Evolutionary conservation across 306 rosid genomes (phyloP), one percentile per base, ranked within the genome.

Genomic region (Notholithocarpus densiflorus): DNA sequence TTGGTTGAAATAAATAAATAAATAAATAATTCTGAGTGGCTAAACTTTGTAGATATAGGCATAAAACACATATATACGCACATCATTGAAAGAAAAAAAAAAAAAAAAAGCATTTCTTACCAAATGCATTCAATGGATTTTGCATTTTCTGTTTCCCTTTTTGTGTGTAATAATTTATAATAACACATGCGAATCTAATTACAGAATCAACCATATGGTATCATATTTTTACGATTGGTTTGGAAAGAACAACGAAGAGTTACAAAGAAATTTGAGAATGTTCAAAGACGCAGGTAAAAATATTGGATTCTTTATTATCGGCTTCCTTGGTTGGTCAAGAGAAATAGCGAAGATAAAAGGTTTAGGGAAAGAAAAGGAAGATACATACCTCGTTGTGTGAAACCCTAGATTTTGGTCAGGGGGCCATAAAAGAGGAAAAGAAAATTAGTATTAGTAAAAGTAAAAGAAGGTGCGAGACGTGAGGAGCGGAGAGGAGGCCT

Each of bases 371-470:
- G n/a, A 56, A 66, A 75, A 40, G 21, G 27, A 18, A 5, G 51
- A 21, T 53, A 61, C 82, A 74, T 45, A 24, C 29, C 19, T 24
- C 43, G 32, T 70, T 37, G n/a, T 9, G 62, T 68, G 62, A 59
- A 77, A 72, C 69, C 79, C 82, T 65, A 78, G 80, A 69, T 34
- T 34, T 75, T 79, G 60, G 75, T 54, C 70, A 37, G 48, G 75
- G 18, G 84, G 75, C 83, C 87, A 76, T 78, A 75, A 29, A 24
- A 26, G 24, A 29, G 6, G 17, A 20, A 54, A 45, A 4, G 72
- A 56, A 37, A 17, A 45, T 9, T 18, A 23, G 60, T 20, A 45
- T 24, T 55, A 34, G 31, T 20, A 48, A 81, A 71, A 62, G 66
- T 79, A 72, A 77, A 15, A 56, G 77, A 66, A 21, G 75, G 71